Evolutionary conservation across 805 yeast genomes (phyloP).

Genomic region (Yamadazyma scolyti): DNA sequence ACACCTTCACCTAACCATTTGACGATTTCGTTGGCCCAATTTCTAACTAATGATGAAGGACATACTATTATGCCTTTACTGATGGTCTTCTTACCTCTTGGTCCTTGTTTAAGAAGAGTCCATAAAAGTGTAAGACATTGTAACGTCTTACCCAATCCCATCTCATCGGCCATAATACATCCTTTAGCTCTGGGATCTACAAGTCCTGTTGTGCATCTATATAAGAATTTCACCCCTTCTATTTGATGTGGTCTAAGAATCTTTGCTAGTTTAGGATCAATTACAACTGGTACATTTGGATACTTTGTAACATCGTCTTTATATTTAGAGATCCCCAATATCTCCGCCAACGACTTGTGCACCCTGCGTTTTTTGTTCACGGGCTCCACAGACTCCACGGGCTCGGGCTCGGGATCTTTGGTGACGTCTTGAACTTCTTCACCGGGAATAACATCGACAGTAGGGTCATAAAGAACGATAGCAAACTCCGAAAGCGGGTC

Average conservation of each 20-base stretch:
- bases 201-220: constrained; percentile 86
- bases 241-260: constrained; percentile 93
- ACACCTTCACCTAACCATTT: constrained; percentile 97
- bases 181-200: constrained; percentile 84
- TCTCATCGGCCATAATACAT: constrained; percentile 97
- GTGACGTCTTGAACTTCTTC: constrained; percentile 16
- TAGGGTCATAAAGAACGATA: constrained; percentile 91
- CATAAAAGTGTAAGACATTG: constrained; percentile 90
- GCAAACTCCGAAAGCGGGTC: constrained; percentile 94
- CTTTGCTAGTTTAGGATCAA: constrained; percentile 83
- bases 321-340: constrained; percentile 64
- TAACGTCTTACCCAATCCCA: constrained; percentile 91
- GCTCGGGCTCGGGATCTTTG: constrained; percentile 2
- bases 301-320: constrained; percentile 51
- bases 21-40: constrained; percentile 95
- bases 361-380: constrained; percentile 35
- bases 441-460: constrained; percentile 59
- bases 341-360: constrained; percentile 72
- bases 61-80: constrained; percentile 91
- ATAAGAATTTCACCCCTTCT: constrained; percentile 89
- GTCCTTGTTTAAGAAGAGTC: constrained; percentile 87
- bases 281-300: constrained; percentile 92
- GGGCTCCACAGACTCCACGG: constrained; percentile 11
- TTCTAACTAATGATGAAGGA: constrained; percentile 88
- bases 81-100: constrained; percentile 77